Percentiles rank a stretch among this genome's conserved stretches.
phyloP scores from a whole-genome alignment of 1,284 basidiomycete species.

The Mrakiaceae sp. region DNA sequence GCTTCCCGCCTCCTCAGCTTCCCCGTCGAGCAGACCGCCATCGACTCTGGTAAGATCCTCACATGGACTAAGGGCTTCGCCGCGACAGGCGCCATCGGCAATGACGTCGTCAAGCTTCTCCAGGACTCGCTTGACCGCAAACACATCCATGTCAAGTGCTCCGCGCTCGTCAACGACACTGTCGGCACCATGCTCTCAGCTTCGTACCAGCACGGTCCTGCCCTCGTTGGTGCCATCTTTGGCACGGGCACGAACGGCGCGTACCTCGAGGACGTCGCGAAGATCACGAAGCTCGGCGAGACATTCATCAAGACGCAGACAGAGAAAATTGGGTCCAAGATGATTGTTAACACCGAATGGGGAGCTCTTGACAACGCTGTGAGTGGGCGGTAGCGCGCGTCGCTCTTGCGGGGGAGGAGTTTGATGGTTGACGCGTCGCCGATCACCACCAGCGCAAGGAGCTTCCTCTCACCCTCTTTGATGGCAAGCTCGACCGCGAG shows the following conservation, averaged over 20 bases:
- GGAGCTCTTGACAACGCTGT: constrained; percentile 87
- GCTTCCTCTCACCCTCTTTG: constrained; percentile 82
- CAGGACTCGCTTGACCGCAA: constrained; percentile 90
- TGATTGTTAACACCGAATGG: constrained; percentile 98
- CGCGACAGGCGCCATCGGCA: constrained; percentile 78
- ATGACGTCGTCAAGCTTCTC: constrained; percentile 82
- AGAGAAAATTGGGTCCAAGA: constrained; percentile 48
- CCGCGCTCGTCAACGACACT: constrained; percentile 90
- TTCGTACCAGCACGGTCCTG: constrained; percentile 81
- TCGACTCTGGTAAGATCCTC: constrained; percentile 76
- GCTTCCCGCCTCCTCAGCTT: constrained; percentile 42
- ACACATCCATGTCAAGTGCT: constrained; percentile 85
- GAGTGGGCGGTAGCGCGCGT: constrained; percentile 25
- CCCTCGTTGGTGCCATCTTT: constrained; percentile 79
- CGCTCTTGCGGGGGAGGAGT: not conserved
- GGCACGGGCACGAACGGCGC: constrained; percentile 98
- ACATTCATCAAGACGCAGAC: constrained; percentile 39
- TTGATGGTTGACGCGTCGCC: constrained; percentile 6
- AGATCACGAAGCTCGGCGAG: constrained; percentile 67
- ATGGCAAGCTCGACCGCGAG: constrained; percentile 83
- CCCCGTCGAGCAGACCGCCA: constrained; percentile 91
- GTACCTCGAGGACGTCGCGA: constrained; percentile 76
- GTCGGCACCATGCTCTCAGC: constrained; percentile 88
- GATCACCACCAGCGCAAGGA: constrained; percentile 50
- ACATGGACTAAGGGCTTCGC: constrained; percentile 97